Conservation (phyloP, 169 alveolate genomes). For the Cryptosporidium sp. region DNA sequence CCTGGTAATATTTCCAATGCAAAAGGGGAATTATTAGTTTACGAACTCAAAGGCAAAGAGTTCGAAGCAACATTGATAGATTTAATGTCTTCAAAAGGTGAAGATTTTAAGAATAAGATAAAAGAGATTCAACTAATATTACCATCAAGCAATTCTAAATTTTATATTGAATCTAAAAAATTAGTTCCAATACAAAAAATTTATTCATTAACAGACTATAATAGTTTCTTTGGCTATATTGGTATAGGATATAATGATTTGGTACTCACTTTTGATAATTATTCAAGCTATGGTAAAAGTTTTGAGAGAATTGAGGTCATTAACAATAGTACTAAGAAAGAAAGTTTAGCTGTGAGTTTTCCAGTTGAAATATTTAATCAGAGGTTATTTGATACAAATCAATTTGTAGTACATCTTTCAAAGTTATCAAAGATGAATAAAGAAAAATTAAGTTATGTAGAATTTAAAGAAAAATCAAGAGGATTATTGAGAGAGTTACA, state of each 20-base stretch:
- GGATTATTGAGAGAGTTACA: conserved; percentile 3
- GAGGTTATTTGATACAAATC: conserved; percentile 1
- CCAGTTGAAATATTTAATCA: conserved; percentile 14
- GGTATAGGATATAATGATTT: conserved; percentile 14
- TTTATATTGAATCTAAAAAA: neutral
- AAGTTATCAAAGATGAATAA: neutral
- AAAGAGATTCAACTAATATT: neutral
- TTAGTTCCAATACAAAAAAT: neutral
- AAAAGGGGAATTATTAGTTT: neutral
- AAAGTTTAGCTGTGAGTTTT: neutral
- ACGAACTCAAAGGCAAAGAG: conserved; percentile 6
- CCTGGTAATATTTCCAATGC: conserved; percentile 14
- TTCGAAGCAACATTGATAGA: conserved; percentile 32
- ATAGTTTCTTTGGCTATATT: conserved; percentile 26
- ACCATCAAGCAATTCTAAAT: neutral
- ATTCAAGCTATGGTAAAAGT: neutral
- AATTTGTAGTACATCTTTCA: conserved; percentile 1
- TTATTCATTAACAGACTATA: conserved; percentile 32
- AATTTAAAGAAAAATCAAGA: neutral
- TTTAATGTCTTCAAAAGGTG: neutral
- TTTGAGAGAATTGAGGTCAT: neutral
- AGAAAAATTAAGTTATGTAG: neutral
- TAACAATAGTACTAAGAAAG: neutral
- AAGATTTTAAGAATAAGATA: neutral
- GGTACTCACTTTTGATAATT: neutral